These are phyloP conservation scores for Fusarium acutatum DNA, from an alignment of 2,329 filamentous ascomycete genomes.

Conservation along the genomic window DNA sequence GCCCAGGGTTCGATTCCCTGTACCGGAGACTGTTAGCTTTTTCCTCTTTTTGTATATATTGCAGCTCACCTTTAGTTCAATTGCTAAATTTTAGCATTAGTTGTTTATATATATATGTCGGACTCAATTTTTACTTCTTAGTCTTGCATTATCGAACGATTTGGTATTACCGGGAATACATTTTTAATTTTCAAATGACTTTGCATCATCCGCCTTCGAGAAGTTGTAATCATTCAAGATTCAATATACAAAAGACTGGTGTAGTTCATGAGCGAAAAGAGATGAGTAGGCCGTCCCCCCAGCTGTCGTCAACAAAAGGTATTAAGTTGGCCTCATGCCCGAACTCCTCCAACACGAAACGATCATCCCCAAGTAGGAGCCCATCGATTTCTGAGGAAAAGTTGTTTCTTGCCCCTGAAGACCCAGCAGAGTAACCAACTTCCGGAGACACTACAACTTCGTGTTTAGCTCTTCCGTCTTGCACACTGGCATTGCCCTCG, in stretches of 20 bases:
- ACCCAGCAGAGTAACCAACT: neutral
- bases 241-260: too few species aligned
- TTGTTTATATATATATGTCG: neutral
- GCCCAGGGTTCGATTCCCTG: conserved; percentile 43
- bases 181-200: neutral
- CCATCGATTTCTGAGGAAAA: neutral
- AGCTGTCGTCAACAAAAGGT: neutral
- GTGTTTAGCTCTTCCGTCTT: neutral
- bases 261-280: neutral
- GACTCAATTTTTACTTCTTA: neutral
- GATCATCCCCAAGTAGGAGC: neutral
- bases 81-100: neutral
- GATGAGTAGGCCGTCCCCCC: neutral
- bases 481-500: neutral
- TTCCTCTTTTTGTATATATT: neutral
- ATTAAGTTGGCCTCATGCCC: neutral
- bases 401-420: neutral
- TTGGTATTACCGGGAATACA: fast-evolving
- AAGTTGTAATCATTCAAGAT: neutral
- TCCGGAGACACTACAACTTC: neutral
- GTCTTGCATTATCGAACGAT: neutral
- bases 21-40: conserved; percentile 24
- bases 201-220: neutral
- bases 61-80: too few species aligned
- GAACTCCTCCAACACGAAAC: neutral